Evolutionary conservation across 257 asterid species (phyloP).

Genomic region (Gentiana macrophylla): DNA sequence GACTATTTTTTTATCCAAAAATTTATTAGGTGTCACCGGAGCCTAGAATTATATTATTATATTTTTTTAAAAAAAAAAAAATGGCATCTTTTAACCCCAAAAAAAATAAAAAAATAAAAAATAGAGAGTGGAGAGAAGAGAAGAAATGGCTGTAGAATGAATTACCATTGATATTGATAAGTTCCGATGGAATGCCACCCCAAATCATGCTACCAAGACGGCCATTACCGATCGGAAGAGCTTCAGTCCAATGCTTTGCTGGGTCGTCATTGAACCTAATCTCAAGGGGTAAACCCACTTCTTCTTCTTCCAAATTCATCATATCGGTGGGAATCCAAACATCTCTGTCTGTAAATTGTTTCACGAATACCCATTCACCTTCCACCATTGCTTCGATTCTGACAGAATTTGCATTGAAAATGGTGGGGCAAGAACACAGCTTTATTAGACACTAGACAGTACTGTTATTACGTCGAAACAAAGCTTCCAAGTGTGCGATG

Average conservation of each 20-base stretch:
- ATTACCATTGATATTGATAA: slow-evolving; percentile 69
- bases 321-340: slow-evolving; percentile 37
- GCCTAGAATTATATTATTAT: neutral
- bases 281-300: slow-evolving; percentile 28
- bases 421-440: too few species aligned
- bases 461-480: too few species aligned
- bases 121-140: too few species aligned
- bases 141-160: neutral
- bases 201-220: slow-evolving; percentile 83
- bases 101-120: too few species aligned
- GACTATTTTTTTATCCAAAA: too few species aligned
- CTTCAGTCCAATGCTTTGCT: slow-evolving; percentile 73
- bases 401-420: too few species aligned
- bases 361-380: slow-evolving; percentile 15
- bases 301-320: slow-evolving; percentile 14
- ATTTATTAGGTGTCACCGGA: neutral
- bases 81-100: too few species aligned
- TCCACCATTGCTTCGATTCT: slow-evolving; percentile 41
- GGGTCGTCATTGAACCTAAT: slow-evolving; percentile 34
- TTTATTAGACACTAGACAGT: too few species aligned
- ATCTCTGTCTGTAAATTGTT: slow-evolving; percentile 32
- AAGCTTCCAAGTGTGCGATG: too few species aligned
- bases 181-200: slow-evolving; percentile 55
- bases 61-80: neutral
- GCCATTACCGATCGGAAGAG: slow-evolving; percentile 85